Evolutionary conservation across 2,329 filamentous ascomycete genomes (phyloP), one percentile per base, ranked within the genome.

Genomic region (Colletotrichum destructivum): DNA sequence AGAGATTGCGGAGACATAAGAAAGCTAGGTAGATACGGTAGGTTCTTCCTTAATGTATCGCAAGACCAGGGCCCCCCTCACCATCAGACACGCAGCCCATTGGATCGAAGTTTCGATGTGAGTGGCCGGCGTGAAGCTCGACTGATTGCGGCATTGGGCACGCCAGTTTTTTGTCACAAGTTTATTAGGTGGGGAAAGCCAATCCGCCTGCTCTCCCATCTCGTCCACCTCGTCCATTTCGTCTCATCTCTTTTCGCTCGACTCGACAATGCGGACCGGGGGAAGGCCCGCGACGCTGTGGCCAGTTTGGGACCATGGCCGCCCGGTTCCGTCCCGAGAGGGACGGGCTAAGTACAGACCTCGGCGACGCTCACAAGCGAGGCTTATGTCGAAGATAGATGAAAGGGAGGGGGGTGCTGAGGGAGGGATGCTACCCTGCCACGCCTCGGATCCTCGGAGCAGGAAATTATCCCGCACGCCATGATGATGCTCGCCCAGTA

Each of bases 131-230:
- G 18, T 44, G 38, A 62, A 52, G 57, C 69, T 57, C 46, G 59
- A 69, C 59, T 59, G 65, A 63, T 69, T 69, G 64, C 49, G 65
- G 57, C 65, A 69, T 52, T 71, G 31, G 52, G 31, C 68, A 61
- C 49, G 26, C 26, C 35, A 67, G 40, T 63, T 67, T 62, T 35
- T 59, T 59, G 68, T 64, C 68, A 71, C 71, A 73, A 71, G 68
- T 73, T 71, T 68, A 73, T 71, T 73, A 73, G 60, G 69, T 73
- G 71, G 71, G 15, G 59, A 69, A 62, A 62, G 64, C 23, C 69
- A 71, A 59, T 54, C n/a, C 57, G 54, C 23, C 4, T 26, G 49
- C 35, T 44, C 52, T 59, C 35, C 8, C 35, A 35, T 35, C 35
- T 35, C 9, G 35, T 35, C 35, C 35, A 62, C 31, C 42, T 64